Conservation (phyloP, 2,329 filamentous ascomycete genomes). For the Aotearoamyces nothofagi region DNA sequence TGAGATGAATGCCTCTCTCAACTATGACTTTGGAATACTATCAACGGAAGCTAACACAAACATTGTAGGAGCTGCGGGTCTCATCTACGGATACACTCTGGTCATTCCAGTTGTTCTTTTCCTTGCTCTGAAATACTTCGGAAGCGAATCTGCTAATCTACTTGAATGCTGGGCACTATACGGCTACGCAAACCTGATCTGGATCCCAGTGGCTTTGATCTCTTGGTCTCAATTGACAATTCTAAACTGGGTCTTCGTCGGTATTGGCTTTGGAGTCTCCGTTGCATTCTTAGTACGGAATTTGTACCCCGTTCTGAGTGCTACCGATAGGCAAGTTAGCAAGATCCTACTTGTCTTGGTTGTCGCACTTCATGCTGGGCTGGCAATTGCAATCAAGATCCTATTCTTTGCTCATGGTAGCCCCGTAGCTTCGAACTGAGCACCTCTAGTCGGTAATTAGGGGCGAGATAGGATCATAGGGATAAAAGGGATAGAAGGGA, state of each 20-base stretch:
- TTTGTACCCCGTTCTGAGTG: constrained; percentile 79
- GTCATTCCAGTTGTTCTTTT: constrained; percentile 76
- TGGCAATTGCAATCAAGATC: constrained; percentile 89
- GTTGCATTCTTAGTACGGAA: constrained; percentile 75
- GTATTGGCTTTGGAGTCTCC: constrained; percentile 69
- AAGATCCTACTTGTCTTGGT: constrained; percentile 78
- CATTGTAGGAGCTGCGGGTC: constrained; percentile 57
- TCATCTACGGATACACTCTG: constrained; percentile 91
- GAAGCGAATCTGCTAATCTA: constrained; percentile 81
- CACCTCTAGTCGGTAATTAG: too few species aligned
- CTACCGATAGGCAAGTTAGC: constrained; percentile 82
- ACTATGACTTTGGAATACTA: constrained; percentile 1
- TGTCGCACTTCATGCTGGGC: constrained; percentile 70
- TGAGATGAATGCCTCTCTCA: neutral
- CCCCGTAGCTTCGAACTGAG: too few species aligned
- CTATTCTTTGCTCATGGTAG: constrained; percentile 84
- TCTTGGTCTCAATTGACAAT: constrained; percentile 76
- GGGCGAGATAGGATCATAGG: too few species aligned
- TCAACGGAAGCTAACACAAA: too few species aligned
- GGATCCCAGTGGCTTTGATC: constrained; percentile 87
- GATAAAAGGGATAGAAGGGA: too few species aligned
- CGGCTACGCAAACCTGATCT: constrained; percentile 92
- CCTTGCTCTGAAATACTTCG: constrained; percentile 86
- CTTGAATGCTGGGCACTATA: constrained; percentile 94
- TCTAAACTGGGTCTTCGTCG: constrained; percentile 90